These are phyloP conservation scores for Tolypocladium guangdongense DNA, from an alignment of 2,329 filamentous ascomycete genomes.

Conservation along the genomic window DNA sequence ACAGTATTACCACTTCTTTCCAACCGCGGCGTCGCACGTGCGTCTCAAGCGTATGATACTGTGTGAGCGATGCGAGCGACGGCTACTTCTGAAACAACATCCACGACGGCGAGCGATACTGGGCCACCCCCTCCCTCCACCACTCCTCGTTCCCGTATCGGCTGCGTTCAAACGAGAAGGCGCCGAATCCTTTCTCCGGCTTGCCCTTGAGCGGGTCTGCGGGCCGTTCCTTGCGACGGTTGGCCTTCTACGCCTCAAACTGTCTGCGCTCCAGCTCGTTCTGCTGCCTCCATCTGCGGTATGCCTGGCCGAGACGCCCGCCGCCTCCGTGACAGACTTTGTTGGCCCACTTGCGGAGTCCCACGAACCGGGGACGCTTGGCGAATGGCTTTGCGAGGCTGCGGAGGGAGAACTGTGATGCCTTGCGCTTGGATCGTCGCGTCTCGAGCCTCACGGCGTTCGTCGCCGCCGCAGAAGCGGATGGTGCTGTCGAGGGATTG, in stretches of 20 bases:
- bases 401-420: constrained; percentile 19
- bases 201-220: constrained; percentile 13
- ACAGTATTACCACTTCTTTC: not conserved
- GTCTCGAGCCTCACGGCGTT: constrained; percentile 2
- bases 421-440: constrained; percentile 17
- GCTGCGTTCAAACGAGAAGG: constrained; percentile 14
- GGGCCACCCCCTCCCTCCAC: constrained; percentile 24
- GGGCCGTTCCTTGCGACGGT: constrained; percentile 13
- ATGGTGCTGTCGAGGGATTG: not conserved
- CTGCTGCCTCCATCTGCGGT: constrained; percentile 15
- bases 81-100: constrained; percentile 14
- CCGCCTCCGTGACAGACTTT: constrained; percentile 15
- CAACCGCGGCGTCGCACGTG: not conserved
- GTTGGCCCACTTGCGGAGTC: constrained; percentile 18
- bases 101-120: constrained; percentile 21
- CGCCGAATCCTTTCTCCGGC: constrained; percentile 10
- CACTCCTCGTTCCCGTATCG: constrained; percentile 17
- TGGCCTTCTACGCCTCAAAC: constrained; percentile 17
- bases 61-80: not conserved
- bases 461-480: constrained; percentile 1
- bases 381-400: constrained; percentile 14
- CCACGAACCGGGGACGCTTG: constrained; percentile 13
- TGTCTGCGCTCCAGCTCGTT: constrained; percentile 13
- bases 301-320: constrained; percentile 13
- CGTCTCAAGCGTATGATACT: not conserved